Evolutionary conservation across 228 moss, liverwort and hornwort species (phyloP).

Genomic region (Sphagnum magellanicum): DNA sequence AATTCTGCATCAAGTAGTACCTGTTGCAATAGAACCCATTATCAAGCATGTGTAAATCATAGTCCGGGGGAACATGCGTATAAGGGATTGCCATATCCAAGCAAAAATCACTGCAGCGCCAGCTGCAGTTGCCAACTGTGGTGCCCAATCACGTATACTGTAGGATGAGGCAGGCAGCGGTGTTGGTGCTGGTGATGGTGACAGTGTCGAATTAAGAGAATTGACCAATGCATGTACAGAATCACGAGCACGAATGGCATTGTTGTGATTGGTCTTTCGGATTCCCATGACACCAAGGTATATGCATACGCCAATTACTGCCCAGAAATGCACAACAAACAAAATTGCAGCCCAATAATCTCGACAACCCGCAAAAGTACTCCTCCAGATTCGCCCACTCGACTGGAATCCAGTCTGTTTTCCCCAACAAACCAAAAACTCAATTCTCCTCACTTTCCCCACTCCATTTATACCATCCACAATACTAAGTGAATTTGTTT

Average conservation of each 20-base stretch:
- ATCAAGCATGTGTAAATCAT: constrained; percentile 79
- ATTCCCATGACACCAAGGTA: constrained; percentile 58
- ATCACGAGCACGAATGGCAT: constrained; percentile 1
- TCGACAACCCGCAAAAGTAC: constrained; percentile 42
- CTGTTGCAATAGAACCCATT: constrained; percentile 56
- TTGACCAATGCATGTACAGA: not conserved
- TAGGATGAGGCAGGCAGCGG: constrained; percentile 35
- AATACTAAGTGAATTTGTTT: not conserved
- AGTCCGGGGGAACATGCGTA: constrained; percentile 29
- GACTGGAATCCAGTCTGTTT: constrained; percentile 9
- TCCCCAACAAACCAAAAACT: not conserved
- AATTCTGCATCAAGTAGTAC: constrained; percentile 6
- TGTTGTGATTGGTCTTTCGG: constrained; percentile 42
- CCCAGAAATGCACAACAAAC: constrained; percentile 78
- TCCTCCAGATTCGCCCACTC: constrained; percentile 29
- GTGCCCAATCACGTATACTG: constrained; percentile 72
- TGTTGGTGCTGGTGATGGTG: constrained; percentile 13
- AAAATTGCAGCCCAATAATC: constrained; percentile 78
- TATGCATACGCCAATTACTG: constrained; percentile 47
- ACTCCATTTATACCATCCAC: not conserved
- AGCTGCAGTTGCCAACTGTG: constrained; percentile 76
- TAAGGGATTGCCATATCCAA: constrained; percentile 57
- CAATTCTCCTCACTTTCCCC: not conserved
- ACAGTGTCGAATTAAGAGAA: not conserved
- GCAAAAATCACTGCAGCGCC: constrained; percentile 72